Conservation (phyloP, 2,329 filamentous ascomycete genomes). For the Arthrobotrys musiformis region DNA sequence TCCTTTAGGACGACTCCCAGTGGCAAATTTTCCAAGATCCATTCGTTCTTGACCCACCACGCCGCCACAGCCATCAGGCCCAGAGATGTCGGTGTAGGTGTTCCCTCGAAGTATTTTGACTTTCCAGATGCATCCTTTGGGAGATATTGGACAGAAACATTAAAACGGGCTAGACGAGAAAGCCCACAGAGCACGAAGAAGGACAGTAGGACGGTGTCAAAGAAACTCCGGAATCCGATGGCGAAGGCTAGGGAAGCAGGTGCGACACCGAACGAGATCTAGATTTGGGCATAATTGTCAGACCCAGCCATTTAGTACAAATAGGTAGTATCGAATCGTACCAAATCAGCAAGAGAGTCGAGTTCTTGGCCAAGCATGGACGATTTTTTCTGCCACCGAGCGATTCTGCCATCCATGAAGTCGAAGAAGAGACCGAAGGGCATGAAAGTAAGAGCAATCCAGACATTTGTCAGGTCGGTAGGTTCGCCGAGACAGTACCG, state of each 20-base stretch:
- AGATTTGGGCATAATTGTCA: background rate
- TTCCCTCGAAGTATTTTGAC: slow-evolving; percentile 95
- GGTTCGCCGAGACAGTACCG: slow-evolving; percentile 86
- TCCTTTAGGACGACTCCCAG: slow-evolving; percentile 76
- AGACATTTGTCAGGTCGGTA: slow-evolving; percentile 75
- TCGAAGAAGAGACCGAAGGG: slow-evolving; percentile 97
- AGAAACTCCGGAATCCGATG: slow-evolving; percentile 82
- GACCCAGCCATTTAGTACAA: background rate
- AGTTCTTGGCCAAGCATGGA: slow-evolving; percentile 98
- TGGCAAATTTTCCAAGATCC: slow-evolving; percentile 82
- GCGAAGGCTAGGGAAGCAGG: slow-evolving; percentile 89
- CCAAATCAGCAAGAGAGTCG: slow-evolving; percentile 90
- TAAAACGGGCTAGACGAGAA: slow-evolving; percentile 93
- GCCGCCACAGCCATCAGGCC: slow-evolving; percentile 85
- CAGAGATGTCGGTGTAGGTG: slow-evolving; percentile 91
- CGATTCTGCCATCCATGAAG: slow-evolving; percentile 96
- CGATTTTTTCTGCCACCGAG: slow-evolving; percentile 95
- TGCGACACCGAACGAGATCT: slow-evolving; percentile 96
- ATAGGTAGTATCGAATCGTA: background rate
- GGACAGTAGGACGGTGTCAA: slow-evolving; percentile 81
- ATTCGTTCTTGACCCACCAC: slow-evolving; percentile 84
- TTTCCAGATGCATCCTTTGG: slow-evolving; percentile 94
- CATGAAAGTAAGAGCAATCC: slow-evolving; percentile 84
- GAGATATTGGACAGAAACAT: slow-evolving; percentile 88
- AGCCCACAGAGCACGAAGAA: slow-evolving; percentile 96